A percentile compares a stretch with the other conserved stretches of the same genome.
Conservation (phyloP, 306 rosid genomes). For the Rosa rugosa region DNA sequence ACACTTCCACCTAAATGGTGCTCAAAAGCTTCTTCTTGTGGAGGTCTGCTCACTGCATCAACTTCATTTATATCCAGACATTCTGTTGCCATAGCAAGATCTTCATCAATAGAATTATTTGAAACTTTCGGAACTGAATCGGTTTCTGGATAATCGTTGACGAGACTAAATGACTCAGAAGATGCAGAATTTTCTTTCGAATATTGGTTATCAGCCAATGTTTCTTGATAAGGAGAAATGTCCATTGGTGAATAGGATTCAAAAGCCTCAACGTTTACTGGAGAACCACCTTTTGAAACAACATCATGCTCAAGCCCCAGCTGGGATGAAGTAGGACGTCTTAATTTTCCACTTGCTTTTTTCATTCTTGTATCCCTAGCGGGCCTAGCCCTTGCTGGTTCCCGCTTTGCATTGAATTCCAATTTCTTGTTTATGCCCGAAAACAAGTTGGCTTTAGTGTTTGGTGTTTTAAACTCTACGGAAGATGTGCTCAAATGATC, state of each 20-base stretch:
- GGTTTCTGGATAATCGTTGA: slow-evolving; percentile 27
- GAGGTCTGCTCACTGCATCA: slow-evolving; percentile 29
- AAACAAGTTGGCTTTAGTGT: slow-evolving; percentile 32
- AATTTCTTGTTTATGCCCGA: slow-evolving; percentile 37
- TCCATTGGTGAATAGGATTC: slow-evolving; percentile 88
- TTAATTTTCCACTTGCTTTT: slow-evolving; percentile 50
- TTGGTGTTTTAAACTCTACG: slow-evolving; percentile 62
- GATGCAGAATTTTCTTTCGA: slow-evolving; percentile 68
- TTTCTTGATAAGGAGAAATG: slow-evolving; percentile 83
- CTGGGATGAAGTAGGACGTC: slow-evolving; percentile 41
- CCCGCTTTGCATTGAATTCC: slow-evolving; percentile 54
- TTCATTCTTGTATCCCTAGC: slow-evolving; percentile 44
- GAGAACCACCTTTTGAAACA: slow-evolving; percentile 40
- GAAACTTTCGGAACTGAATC: slow-evolving; percentile 39
- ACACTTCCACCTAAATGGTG: slow-evolving; percentile 23
- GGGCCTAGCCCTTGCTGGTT: slow-evolving; percentile 29
- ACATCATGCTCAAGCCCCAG: slow-evolving; percentile 46
- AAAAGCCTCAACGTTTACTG: slow-evolving; percentile 41
- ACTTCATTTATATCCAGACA: slow-evolving; percentile 46
- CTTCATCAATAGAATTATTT: slow-evolving; percentile 59
- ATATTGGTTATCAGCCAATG: slow-evolving; percentile 40
- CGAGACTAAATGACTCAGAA: slow-evolving; percentile 47
- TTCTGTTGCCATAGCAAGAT: slow-evolving; percentile 50
- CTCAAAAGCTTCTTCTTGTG: slow-evolving; percentile 36
- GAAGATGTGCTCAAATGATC: slow-evolving; percentile 38